Conservation (phyloP, 345 rosid species). For the Psidium guajava region DNA sequence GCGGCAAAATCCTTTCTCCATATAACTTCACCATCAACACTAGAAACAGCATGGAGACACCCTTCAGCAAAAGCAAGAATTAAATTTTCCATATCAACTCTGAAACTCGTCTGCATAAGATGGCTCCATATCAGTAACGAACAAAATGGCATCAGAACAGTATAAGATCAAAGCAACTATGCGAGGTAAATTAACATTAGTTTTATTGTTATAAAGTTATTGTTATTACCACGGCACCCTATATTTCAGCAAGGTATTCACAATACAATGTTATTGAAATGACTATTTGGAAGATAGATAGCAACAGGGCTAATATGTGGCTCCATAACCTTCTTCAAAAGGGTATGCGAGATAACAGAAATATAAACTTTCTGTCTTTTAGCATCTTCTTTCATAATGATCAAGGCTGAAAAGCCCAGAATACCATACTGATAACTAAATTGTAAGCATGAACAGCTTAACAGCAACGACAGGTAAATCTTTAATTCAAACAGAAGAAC, state of each 20-base stretch:
- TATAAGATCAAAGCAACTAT: background rate
- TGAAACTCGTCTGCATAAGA: conserved; percentile 44
- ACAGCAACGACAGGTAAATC: background rate
- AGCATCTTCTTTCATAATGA: background rate
- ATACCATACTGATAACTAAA: background rate
- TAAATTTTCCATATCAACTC: conserved; percentile 56
- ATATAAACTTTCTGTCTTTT: background rate
- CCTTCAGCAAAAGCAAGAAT: conserved; percentile 61
- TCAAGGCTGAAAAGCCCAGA: background rate
- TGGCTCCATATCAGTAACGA: background rate
- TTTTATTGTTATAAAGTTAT: background rate
- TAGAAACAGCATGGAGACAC: conserved; percentile 76
- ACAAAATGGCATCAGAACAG: background rate
- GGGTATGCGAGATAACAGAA: background rate
- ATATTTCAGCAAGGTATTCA: background rate
- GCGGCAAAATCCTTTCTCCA: conserved; percentile 78
- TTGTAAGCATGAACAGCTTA: background rate
- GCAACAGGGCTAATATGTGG: background rate
- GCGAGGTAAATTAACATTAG: background rate
- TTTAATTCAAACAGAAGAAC: background rate
- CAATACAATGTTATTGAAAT: background rate
- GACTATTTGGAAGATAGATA: background rate
- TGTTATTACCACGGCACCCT: background rate
- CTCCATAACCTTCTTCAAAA: background rate
- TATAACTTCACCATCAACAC: conserved; percentile 72